These are phyloP conservation scores for Torulaspora pretoriensis DNA, from an alignment of 1,139 yeast genomes.

Conservation along the genomic window DNA sequence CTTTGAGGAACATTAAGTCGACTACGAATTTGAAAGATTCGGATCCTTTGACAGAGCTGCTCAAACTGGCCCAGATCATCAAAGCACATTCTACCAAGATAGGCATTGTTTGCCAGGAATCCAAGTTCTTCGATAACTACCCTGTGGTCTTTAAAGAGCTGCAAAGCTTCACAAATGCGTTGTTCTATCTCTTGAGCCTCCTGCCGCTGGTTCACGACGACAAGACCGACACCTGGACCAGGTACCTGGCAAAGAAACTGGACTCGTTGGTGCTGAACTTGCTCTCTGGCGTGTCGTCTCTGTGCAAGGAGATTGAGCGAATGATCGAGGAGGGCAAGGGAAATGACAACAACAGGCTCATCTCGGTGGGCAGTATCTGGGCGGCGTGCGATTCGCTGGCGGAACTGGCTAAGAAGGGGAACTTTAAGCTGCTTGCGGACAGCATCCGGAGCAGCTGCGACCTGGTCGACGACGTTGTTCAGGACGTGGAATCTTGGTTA, in stretches of 20 bases:
- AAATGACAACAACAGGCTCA: conserved; percentile 43
- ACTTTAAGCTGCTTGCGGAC: conserved; percentile 46
- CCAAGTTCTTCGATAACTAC: conserved; percentile 28
- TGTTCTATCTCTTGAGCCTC: conserved; percentile 45
- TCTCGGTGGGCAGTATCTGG: conserved; percentile 65
- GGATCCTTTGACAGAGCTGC: conserved; percentile 52
- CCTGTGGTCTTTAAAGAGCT: conserved; percentile 54
- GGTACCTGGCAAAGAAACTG: conserved; percentile 43
- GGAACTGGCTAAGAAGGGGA: conserved; percentile 45
- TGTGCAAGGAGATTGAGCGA: conserved; percentile 37
- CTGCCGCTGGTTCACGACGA: conserved; percentile 42
- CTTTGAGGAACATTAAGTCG: conserved; percentile 23
- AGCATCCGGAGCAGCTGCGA: conserved; percentile 46
- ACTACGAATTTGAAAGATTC: conserved; percentile 29
- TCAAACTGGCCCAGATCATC: conserved; percentile 55
- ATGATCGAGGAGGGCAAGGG: conserved; percentile 25
- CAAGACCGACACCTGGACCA: conserved; percentile 36
- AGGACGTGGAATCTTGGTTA: conserved; percentile 63
- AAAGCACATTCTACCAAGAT: conserved; percentile 76
- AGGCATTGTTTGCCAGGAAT: conserved; percentile 69
- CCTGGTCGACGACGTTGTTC: conserved; percentile 58
- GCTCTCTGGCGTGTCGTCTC: conserved; percentile 31
- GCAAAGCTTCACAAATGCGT: conserved; percentile 46
- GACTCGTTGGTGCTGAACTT: conserved; percentile 36
- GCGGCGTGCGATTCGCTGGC: conserved; percentile 48